Conservation (phyloP, 192 early-diverging fungal genomes). For the Coemansia brasiliensis region DNA sequence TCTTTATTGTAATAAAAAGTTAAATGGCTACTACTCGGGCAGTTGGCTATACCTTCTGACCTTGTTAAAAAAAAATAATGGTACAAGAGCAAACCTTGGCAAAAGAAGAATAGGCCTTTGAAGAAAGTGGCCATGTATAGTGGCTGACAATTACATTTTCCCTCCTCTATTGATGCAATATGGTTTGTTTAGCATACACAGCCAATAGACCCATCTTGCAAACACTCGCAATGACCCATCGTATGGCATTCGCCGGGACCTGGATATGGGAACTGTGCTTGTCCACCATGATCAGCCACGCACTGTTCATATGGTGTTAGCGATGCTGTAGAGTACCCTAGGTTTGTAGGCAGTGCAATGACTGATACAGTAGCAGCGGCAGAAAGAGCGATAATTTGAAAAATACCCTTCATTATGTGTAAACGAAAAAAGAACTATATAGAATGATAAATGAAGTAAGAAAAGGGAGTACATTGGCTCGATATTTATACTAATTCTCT, state of each 20-base stretch:
- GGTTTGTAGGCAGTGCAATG: slow-evolving; percentile 13
- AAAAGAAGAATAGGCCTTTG: too few relatives aligned
- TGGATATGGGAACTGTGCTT: slow-evolving; percentile 32
- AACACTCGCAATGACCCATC: slow-evolving; percentile 36
- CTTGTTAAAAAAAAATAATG: too few relatives aligned
- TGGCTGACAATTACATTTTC: too few relatives aligned
- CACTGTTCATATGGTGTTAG: slow-evolving; percentile 32
- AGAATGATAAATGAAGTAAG: not conserved
- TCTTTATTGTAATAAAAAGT: too few relatives aligned
- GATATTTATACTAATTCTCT: not conserved
- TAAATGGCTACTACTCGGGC: too few relatives aligned
- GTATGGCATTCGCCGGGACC: slow-evolving; percentile 43
- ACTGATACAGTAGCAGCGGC: slow-evolving; percentile 1
- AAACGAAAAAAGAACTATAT: not conserved
- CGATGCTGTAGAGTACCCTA: not conserved
- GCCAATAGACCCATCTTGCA: slow-evolving; percentile 26
- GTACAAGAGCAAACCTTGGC: too few relatives aligned
- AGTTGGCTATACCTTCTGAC: too few relatives aligned
- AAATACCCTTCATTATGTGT: slow-evolving; percentile 7
- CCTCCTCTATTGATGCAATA: not conserved
- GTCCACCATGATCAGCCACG: slow-evolving; percentile 38
- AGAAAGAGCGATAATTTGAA: slow-evolving; percentile 1
- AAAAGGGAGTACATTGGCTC: too few relatives aligned
- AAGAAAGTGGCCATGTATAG: too few relatives aligned
- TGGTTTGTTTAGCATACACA: slow-evolving; percentile 37